phyloP scores from a whole-genome alignment of 805 yeast species.

The Metschnikowia shivogae region DNA sequence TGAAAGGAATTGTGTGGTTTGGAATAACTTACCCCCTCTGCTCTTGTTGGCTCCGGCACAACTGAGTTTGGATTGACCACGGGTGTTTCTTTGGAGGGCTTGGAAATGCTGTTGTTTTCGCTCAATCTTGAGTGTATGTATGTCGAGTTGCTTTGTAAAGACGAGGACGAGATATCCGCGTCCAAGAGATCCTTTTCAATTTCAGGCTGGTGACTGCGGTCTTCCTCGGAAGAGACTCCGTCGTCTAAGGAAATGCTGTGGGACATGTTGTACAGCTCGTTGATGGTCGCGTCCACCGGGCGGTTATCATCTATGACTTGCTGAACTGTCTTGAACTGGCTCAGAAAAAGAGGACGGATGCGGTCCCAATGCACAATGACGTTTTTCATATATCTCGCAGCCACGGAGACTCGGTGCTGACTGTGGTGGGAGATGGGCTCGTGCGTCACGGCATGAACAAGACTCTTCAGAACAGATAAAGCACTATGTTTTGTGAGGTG shows the following conservation, averaged over 20 bases:
- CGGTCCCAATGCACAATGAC: slow-evolving; percentile 48
- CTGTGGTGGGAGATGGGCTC: slow-evolving; percentile 36
- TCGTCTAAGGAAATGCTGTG: slow-evolving; percentile 21
- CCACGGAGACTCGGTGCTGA: slow-evolving; percentile 46
- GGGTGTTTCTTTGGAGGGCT: not conserved
- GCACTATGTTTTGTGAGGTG: slow-evolving; percentile 21
- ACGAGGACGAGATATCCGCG: not conserved
- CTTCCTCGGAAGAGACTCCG: slow-evolving; percentile 12
- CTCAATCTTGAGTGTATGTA: not conserved
- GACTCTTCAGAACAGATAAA: slow-evolving; percentile 39
- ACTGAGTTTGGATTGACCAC: not conserved
- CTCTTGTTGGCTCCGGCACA: not conserved
- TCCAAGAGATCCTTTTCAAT: not conserved
- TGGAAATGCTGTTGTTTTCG: not conserved
- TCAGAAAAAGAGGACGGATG: slow-evolving; percentile 18
- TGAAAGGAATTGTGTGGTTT: slow-evolving; percentile 8
- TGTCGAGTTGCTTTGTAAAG: slow-evolving; percentile 3
- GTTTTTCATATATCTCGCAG: slow-evolving; percentile 51
- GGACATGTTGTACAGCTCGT: slow-evolving; percentile 31
- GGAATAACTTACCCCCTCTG: not conserved
- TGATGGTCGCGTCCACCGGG: slow-evolving; percentile 11
- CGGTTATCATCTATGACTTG: slow-evolving; percentile 16
- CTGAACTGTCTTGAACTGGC: slow-evolving; percentile 14
- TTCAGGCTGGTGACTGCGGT: not conserved
- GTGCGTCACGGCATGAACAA: slow-evolving; percentile 56